Percentiles rank a stretch among this genome's conserved stretches.
Conservation (phyloP, 1,139 yeast species). For the Saccharomyces hybrid region DNA sequence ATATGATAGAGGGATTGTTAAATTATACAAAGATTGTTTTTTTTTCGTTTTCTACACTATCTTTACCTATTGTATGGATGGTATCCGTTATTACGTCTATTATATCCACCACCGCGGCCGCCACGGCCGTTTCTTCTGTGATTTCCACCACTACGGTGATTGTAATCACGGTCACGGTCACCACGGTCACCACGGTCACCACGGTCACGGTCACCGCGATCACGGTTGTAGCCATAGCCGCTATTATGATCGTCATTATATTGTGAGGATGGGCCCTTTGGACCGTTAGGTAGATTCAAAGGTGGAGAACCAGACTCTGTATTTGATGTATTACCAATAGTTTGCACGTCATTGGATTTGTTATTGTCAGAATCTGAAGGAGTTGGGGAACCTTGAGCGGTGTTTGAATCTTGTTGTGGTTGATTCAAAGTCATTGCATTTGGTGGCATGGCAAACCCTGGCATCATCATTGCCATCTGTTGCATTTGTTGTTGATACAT, state of each 20-base stretch:
- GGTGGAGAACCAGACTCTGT: neutral
- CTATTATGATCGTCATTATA: neutral
- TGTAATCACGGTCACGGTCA: neutral
- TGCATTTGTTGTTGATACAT: constrained; percentile 41
- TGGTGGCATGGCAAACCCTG: constrained; percentile 45
- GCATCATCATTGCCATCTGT: constrained; percentile 44
- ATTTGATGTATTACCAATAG: neutral
- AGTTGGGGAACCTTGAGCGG: neutral
- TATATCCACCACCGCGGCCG: constrained; percentile 15
- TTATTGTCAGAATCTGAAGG: neutral
- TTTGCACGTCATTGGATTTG: neutral
- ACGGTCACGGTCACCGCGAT: neutral
- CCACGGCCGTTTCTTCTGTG: constrained; percentile 9
- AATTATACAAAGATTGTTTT: neutral
- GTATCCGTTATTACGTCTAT: constrained; percentile 17
- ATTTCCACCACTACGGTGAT: neutral
- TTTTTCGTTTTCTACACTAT: neutral
- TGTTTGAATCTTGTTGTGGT: neutral
- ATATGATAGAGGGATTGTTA: neutral
- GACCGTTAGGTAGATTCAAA: neutral
- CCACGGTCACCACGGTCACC: neutral
- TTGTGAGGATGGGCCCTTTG: neutral
- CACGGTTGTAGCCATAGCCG: neutral
- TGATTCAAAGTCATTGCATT: constrained; percentile 14
- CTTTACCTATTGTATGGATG: constrained; percentile 26